Conservation (phyloP, 768 basidiomycete species). For the Suillus hirtellus region DNA sequence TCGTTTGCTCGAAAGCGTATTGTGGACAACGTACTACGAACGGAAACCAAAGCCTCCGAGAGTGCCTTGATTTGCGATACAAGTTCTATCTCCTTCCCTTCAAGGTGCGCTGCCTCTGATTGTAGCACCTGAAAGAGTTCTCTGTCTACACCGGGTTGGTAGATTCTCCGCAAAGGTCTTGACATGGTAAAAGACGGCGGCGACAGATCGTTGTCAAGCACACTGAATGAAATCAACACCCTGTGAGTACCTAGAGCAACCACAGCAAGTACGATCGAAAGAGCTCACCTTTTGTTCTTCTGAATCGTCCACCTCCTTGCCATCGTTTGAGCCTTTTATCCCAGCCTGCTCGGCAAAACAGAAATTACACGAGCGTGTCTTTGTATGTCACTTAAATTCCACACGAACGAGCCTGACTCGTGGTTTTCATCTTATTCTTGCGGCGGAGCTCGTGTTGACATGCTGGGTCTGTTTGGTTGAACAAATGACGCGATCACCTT, state of each 20-base stretch:
- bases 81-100: slow-evolving; percentile 1
- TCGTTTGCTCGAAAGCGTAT: slow-evolving; percentile 29
- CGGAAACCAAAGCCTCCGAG: not conserved
- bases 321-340: slow-evolving; percentile 2
- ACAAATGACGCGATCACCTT: not conserved
- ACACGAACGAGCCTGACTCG: not conserved
- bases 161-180: not conserved
- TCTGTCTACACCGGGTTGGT: not conserved
- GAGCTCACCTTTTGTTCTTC: slow-evolving; percentile 4
- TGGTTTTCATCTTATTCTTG: not conserved
- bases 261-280: not conserved
- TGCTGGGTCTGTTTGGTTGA: not conserved
- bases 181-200: not conserved
- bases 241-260: not conserved
- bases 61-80: not conserved
- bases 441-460: not conserved
- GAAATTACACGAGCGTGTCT: not conserved
- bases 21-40: slow-evolving; percentile 12
- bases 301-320: not conserved
- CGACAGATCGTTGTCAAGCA: not conserved
- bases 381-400: not conserved
- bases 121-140: not conserved
- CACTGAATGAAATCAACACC: not conserved
- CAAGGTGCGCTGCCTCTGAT: not conserved
- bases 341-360: slow-evolving; percentile 1